Conservation (phyloP, 805 yeast species). For the Ogataea ramenticola region DNA sequence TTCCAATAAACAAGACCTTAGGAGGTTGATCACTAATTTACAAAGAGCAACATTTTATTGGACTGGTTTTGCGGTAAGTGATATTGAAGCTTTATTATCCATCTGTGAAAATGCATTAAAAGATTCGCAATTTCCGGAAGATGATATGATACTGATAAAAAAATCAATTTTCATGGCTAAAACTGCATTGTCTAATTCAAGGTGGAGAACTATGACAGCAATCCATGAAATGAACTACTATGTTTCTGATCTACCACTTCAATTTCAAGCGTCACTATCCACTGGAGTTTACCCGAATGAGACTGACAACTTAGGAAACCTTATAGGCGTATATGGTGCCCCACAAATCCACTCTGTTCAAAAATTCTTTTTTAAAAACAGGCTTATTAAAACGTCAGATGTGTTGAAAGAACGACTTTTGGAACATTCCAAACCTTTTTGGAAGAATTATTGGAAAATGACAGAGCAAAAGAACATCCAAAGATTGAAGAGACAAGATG, state of each 20-base stretch:
- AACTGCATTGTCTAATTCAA: slow-evolving; percentile 40
- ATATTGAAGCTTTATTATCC: slow-evolving; percentile 43
- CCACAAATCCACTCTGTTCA: slow-evolving; percentile 49
- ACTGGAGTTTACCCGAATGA: slow-evolving; percentile 31
- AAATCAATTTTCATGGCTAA: slow-evolving; percentile 38
- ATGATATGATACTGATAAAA: slow-evolving; percentile 36
- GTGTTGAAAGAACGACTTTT: slow-evolving; percentile 26
- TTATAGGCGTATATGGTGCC: slow-evolving; percentile 49
- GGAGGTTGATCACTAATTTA: slow-evolving; percentile 51
- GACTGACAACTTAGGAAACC: slow-evolving; percentile 42
- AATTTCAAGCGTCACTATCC: slow-evolving; percentile 34
- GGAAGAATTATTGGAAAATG: slow-evolving; percentile 46
- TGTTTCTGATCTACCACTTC: slow-evolving; percentile 36
- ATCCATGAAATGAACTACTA: slow-evolving; percentile 63
- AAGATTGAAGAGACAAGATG: slow-evolving; percentile 30
- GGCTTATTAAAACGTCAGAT: slow-evolving; percentile 31
- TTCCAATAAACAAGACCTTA: slow-evolving; percentile 42
- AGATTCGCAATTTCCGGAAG: slow-evolving; percentile 23
- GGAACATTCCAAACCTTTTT: slow-evolving; percentile 34
- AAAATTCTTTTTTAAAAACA: slow-evolving; percentile 44
- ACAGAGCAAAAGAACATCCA: slow-evolving; percentile 12
- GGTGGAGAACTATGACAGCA: slow-evolving; percentile 52
- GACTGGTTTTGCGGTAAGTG: slow-evolving; percentile 63
- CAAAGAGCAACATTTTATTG: slow-evolving; percentile 67
- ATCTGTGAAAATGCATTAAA: slow-evolving; percentile 40